These are phyloP conservation scores for Parastagonospora avenae DNA, from an alignment of 2,329 filamentous ascomycete species.

Conservation along the genomic window DNA sequence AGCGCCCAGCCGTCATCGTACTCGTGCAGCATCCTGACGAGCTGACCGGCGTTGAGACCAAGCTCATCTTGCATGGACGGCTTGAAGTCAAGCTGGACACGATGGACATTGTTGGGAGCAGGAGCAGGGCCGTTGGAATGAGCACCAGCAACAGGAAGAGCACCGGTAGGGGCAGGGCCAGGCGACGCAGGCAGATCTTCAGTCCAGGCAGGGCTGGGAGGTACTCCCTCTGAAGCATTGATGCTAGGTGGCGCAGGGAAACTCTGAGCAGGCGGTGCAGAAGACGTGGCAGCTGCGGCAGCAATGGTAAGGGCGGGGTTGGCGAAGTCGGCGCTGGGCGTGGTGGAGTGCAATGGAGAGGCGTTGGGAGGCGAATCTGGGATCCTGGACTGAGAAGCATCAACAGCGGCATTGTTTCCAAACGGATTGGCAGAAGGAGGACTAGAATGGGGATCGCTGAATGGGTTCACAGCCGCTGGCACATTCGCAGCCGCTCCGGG, in stretches of 20 bases:
- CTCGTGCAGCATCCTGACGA: slow-evolving; percentile 89
- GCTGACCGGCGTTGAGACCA: slow-evolving; percentile 76
- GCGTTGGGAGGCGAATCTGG: slow-evolving; percentile 32
- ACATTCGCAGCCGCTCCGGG: slow-evolving; percentile 42
- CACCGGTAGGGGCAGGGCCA: slow-evolving; percentile 49
- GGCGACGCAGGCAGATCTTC: slow-evolving; percentile 62
- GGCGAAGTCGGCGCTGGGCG: slow-evolving; percentile 34
- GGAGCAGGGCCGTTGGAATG: slow-evolving; percentile 63
- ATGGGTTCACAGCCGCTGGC: slow-evolving; percentile 68
- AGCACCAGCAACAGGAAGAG: slow-evolving; percentile 61
- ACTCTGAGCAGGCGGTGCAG: slow-evolving; percentile 35
- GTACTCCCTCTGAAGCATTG: slow-evolving; percentile 48
- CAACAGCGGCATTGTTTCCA: slow-evolving; percentile 45
- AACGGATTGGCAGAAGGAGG: slow-evolving; percentile 63
- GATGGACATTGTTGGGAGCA: slow-evolving; percentile 71
- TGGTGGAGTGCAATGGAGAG: slow-evolving; percentile 27
- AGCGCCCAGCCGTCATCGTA: slow-evolving; percentile 99
- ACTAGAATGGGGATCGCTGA: slow-evolving; percentile 56
- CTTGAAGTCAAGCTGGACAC: slow-evolving; percentile 92
- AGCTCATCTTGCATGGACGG: slow-evolving; percentile 93
- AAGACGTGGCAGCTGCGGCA: slow-evolving; percentile 32
- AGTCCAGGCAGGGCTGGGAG: slow-evolving; percentile 65
- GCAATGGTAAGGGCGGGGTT: slow-evolving; percentile 48
- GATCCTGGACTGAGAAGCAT: slow-evolving; percentile 36
- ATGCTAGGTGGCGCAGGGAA: slow-evolving; percentile 53